Conservation (phyloP, 805 yeast species). For the Barnettozyma wickerhamii region DNA sequence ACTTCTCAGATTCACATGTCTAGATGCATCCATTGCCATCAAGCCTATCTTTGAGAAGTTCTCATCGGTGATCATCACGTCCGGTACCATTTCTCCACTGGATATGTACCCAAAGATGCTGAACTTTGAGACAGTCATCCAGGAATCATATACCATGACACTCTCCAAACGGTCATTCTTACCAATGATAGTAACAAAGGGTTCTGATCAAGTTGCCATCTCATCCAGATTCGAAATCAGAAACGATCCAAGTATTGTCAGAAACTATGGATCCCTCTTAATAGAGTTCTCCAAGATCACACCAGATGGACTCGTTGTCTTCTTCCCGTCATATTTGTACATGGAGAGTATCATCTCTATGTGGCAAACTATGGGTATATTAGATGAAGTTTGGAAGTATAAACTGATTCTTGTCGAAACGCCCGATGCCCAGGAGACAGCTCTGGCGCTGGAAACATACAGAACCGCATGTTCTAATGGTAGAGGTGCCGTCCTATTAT, state of each 20-base stretch:
- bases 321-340: constrained; percentile 93
- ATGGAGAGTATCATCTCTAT: constrained; percentile 97
- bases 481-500: constrained; percentile 90
- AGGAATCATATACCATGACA: constrained; percentile 95
- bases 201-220: constrained; percentile 96
- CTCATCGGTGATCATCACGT: constrained; percentile 88
- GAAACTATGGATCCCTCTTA: constrained; percentile 90
- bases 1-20: constrained; percentile 83
- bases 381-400: constrained; percentile 98
- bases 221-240: constrained; percentile 95
- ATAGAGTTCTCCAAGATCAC: constrained; percentile 93
- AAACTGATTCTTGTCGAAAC: constrained; percentile 94
- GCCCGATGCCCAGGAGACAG: constrained; percentile 98
- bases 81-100: constrained; percentile 96
- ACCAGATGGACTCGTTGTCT: constrained; percentile 97
- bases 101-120: constrained; percentile 99
- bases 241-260: constrained; percentile 95
- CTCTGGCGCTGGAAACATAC: constrained; percentile 91
- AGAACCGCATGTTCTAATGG: constrained; percentile 97
- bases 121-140: constrained; percentile 88
- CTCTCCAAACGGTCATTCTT: constrained; percentile 86
- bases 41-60: constrained; percentile 95
- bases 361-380: constrained; percentile 98
- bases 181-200: constrained; percentile 95
- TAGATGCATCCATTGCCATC: constrained; percentile 97